Base-by-base conservation (phyloP, 2,329 filamentous ascomycete species). In the Thielaviopsis punctulata region DNA sequence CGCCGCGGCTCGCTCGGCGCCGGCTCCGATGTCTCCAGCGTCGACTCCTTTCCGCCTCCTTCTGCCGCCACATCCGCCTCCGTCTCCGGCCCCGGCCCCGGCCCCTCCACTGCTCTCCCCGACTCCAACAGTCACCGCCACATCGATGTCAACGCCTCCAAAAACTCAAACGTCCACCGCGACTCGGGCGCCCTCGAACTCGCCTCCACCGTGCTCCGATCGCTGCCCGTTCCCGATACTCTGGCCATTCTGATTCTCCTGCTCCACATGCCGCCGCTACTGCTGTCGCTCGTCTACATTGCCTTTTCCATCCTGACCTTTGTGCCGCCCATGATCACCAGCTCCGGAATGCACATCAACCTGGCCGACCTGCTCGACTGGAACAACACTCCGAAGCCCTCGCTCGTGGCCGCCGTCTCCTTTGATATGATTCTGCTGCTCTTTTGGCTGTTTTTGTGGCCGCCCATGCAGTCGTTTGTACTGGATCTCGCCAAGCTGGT, bases 231-330 rank as follows among this genome's bases (percentile, higher is more conserved):
- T 63, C 85, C 87, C 69, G 90, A 96, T 69, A 95, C 90, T 56
- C 86, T 95, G 68, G 88, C 90, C 64, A 95, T 96, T 62, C 80
- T 96, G 65, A 95, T 95, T 68, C 85, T 95, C 61, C 78, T 96
- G 59, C 84, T 95, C 67, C 89, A 94, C 64, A 79, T 95, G 9
- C 89, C 90, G 25, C 86, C 89, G 21, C 82, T 90, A 61, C 81
- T 90, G 54, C 76, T 95, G 61, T 90, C 88, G 57, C 74, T 87
- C 65, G 86, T 95, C 61, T 93, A 95, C 67, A 82, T 88, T 63
- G 77, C 95, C 59, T 96, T 95, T 68, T 88, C 90, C 59, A 82
- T 88, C 58, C 76, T 95, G 63, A 95, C 89, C 47, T 93, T 95
- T 63, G 87, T 95, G 57, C 86, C 88, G 45, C 85, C 87, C 18